These are phyloP conservation scores for Cutaneotrichosporon sp. DNA, from an alignment of 1,284 basidiomycete genomes.

Conservation along the genomic window DNA sequence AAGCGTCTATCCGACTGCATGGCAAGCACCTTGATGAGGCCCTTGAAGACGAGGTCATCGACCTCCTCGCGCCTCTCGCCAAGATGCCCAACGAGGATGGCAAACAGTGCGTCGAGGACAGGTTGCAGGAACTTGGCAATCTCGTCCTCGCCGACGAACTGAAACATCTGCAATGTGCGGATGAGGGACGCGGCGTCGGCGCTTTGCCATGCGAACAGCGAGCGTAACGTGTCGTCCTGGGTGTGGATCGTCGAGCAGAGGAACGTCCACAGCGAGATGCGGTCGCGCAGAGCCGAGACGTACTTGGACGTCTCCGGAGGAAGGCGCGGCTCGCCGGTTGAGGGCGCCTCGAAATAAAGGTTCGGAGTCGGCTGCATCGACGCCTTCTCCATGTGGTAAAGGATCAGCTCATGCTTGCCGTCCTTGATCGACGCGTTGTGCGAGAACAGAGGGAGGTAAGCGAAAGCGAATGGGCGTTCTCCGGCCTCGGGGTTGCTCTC, in stretches of 20 bases:
- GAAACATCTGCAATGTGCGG: constrained; percentile 77
- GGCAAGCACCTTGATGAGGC: constrained; percentile 81
- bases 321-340: constrained; percentile 62
- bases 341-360: constrained; percentile 68
- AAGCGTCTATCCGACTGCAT: constrained; percentile 94
- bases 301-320: constrained; percentile 65
- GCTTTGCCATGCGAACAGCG: constrained; percentile 77
- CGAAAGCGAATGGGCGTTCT: constrained; percentile 87
- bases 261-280: constrained; percentile 78
- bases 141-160: constrained; percentile 87
- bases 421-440: constrained; percentile 81
- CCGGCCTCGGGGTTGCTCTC: constrained; percentile 55
- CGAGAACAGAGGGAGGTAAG: constrained; percentile 83
- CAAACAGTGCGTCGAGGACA: constrained; percentile 91
- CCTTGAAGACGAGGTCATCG: constrained; percentile 84
- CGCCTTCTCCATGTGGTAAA: constrained; percentile 75
- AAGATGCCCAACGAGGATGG: constrained; percentile 72
- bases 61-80: constrained; percentile 70
- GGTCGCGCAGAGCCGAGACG: constrained; percentile 71
- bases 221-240: constrained; percentile 82
- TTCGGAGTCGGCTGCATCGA: constrained; percentile 63
- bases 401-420: constrained; percentile 77
- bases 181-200: constrained; percentile 66
- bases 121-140: constrained; percentile 92
- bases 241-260: constrained; percentile 91